These are phyloP conservation scores for Phytophthora aleatoria DNA, from an alignment of 352 stramenopile genomes.

Conservation along the genomic window DNA sequence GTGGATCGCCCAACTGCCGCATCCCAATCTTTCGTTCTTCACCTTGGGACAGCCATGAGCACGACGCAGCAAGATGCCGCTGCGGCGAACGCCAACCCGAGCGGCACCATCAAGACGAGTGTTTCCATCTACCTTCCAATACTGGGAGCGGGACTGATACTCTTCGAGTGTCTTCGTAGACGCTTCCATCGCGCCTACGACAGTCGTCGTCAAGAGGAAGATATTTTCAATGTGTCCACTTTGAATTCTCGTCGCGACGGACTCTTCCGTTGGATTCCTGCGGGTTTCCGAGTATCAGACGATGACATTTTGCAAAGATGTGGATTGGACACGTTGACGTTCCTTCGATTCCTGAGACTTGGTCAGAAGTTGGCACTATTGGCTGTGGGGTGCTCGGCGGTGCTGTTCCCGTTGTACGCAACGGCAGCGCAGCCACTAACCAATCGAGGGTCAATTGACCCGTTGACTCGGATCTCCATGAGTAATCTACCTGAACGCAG, in stretches of 20 bases:
- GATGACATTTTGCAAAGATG: conserved; percentile 73
- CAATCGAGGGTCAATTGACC: conserved; percentile 43
- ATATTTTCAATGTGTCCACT: conserved; percentile 35
- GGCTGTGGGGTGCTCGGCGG: conserved; percentile 52
- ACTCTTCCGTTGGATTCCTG: conserved; percentile 60
- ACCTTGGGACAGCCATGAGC: conserved; percentile 16
- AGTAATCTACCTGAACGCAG: conserved; percentile 65
- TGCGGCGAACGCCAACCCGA: conserved; percentile 65
- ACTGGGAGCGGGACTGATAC: conserved; percentile 46
- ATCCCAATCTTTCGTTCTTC: conserved; percentile 20
- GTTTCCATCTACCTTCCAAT: conserved; percentile 70
- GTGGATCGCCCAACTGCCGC: conserved; percentile 6
- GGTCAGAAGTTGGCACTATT: conserved; percentile 73
- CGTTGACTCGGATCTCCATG: conserved; percentile 73
- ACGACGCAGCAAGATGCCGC: conserved; percentile 57
- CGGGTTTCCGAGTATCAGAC: conserved; percentile 51
- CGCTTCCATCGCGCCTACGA: conserved; percentile 66
- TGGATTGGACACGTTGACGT: conserved; percentile 77
- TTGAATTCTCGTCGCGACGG: conserved; percentile 6
- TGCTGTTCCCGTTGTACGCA: conserved; percentile 76
- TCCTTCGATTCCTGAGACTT: conserved; percentile 72
- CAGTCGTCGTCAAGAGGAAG: conserved; percentile 39
- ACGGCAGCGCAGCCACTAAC: conserved; percentile 36
- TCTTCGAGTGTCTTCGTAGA: conserved; percentile 66
- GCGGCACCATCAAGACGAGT: conserved; percentile 69